These are phyloP conservation scores for Yamadazyma olivae DNA, from an alignment of 805 yeast genomes.

Conservation along the genomic window DNA sequence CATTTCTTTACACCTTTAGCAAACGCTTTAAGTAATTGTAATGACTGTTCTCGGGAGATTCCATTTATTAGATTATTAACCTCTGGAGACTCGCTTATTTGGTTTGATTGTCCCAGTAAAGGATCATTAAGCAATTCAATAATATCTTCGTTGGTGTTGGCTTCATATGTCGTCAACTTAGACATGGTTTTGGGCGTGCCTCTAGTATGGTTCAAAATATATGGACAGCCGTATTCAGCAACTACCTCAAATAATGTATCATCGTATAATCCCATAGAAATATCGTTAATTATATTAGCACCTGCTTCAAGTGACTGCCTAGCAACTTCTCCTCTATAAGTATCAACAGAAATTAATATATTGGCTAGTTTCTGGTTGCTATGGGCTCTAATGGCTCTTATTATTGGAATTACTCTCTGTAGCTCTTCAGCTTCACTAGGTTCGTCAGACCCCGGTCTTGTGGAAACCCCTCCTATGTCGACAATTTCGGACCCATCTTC, in stretches of 20 bases:
- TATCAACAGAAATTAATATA: conserved; percentile 76
- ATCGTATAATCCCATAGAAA: conserved; percentile 78
- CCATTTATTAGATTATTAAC: conserved; percentile 46
- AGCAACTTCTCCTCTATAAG: conserved; percentile 79
- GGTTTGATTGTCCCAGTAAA: conserved; percentile 17
- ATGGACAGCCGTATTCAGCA: conserved; percentile 70
- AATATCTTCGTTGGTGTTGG: conserved; percentile 29
- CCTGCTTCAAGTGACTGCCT: conserved; percentile 65
- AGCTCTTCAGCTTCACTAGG: conserved; percentile 67
- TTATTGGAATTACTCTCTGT: conserved; percentile 64
- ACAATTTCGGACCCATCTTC: conserved; percentile 67
- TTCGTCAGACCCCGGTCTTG: conserved; percentile 77
- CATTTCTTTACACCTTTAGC: conserved; percentile 70
- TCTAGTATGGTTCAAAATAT: conserved; percentile 79
- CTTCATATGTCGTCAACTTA: conserved; percentile 50
- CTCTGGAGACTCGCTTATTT: conserved; percentile 15
- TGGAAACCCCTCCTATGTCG: conserved; percentile 94
- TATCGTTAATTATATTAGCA: conserved; percentile 89
- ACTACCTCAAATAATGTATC: conserved; percentile 61
- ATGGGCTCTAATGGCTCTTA: conserved; percentile 55
- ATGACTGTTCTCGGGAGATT: conserved; percentile 63
- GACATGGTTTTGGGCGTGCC: conserved; percentile 80
- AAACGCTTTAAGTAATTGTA: conserved; percentile 54
- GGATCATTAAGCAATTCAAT: conserved; percentile 35
- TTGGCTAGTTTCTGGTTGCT: conserved; percentile 30